Conservation (phyloP, 805 yeast genomes). For the Saccharomyces eubayanus region DNA sequence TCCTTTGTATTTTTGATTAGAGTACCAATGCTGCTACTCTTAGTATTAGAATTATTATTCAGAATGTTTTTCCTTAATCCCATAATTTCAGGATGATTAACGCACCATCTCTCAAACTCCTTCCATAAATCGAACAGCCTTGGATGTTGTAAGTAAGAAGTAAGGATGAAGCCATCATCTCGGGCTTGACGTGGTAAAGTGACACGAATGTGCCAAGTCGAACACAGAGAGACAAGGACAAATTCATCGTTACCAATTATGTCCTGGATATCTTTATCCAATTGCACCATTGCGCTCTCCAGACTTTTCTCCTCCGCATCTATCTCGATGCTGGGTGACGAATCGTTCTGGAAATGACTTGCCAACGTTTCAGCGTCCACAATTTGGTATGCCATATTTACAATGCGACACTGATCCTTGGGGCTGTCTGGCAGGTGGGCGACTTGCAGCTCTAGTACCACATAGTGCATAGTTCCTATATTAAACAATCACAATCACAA, state of each 20-base stretch:
- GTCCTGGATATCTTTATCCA: constrained; percentile 38
- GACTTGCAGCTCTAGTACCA: constrained; percentile 20
- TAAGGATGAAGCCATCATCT: constrained; percentile 63
- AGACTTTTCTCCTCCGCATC: constrained; percentile 42
- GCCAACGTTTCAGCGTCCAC: constrained; percentile 47
- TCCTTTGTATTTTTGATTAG: constrained; percentile 10
- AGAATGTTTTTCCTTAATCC: constrained; percentile 7
- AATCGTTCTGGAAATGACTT: constrained; percentile 36
- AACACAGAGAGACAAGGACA: constrained; percentile 55
- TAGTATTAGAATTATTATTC: not conserved
- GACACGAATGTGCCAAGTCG: constrained; percentile 65
- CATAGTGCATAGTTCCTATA: constrained; percentile 16
- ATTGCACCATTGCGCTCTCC: constrained; percentile 49
- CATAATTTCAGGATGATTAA: constrained; percentile 40
- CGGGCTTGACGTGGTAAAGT: constrained; percentile 74
- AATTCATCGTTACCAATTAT: constrained; percentile 42
- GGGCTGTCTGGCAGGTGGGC: constrained; percentile 20
- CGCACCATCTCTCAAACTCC: constrained; percentile 69
- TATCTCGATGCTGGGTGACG: constrained; percentile 51
- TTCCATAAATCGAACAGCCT: constrained; percentile 64
- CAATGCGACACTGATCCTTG: constrained; percentile 60
- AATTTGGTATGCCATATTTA: constrained; percentile 60
- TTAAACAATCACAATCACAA: not conserved
- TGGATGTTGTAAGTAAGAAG: constrained; percentile 68
- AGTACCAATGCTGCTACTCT: not conserved